phyloP scores from a whole-genome alignment of 306 rosid genomes.

The Prunus padus region DNA sequence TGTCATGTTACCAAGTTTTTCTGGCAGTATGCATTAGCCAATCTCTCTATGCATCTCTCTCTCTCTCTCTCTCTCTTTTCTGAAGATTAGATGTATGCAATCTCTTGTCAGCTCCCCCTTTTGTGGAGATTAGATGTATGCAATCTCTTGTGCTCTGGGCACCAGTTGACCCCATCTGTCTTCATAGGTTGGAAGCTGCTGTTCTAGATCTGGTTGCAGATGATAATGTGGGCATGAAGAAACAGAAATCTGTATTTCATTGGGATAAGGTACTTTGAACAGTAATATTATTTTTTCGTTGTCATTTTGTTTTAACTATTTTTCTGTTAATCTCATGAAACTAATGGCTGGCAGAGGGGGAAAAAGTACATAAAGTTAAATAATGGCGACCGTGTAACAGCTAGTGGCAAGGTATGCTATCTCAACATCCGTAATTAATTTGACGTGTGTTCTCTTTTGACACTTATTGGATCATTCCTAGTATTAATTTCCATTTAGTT shows the following conservation, averaged over 20 bases:
- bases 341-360: conserved; percentile 64
- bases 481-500: not conserved
- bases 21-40: not conserved
- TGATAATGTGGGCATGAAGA: conserved; percentile 76
- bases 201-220: conserved; percentile 89
- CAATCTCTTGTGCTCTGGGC: conserved; percentile 8
- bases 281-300: conserved; percentile 6
- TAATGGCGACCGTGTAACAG: conserved; percentile 81
- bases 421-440: not conserved
- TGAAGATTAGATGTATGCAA: not conserved
- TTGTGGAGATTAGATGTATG: not conserved
- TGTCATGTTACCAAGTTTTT: not conserved
- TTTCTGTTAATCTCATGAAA: conserved; percentile 19
- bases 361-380: conserved; percentile 87
- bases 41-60: not conserved
- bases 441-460: not conserved
- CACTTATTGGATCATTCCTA: not conserved
- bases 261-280: conserved; percentile 78
- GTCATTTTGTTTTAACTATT: not conserved
- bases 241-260: conserved; percentile 78
- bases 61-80: not conserved
- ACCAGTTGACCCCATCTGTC: conserved; percentile 16
- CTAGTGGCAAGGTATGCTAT: conserved; percentile 86
- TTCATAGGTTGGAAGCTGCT: conserved; percentile 76
- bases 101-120: too few species aligned